Evolutionary conservation across 257 asterid species (phyloP).

Genomic region (Hygrophila difformis): DNA sequence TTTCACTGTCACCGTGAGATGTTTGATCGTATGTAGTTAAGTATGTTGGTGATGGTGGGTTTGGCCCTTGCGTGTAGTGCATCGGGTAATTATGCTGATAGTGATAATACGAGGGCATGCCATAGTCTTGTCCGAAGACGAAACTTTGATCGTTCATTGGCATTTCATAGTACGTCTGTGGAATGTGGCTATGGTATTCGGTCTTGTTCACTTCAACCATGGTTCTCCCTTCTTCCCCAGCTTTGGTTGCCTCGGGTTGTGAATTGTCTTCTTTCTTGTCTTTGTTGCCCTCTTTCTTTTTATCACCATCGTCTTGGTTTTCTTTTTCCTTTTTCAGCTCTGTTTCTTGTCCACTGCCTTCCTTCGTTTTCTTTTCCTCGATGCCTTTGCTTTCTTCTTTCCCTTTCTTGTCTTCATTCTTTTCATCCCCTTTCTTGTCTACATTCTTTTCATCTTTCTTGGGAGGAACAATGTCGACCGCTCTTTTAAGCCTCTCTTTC

Average conservation of each 20-base stretch:
- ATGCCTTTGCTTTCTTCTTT: slow-evolving; percentile 13
- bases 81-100: slow-evolving; percentile 18
- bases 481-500: slow-evolving; percentile 53
- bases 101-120: neutral
- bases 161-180: slow-evolving; percentile 39
- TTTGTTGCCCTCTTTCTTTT: neutral
- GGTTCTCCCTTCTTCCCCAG: slow-evolving; percentile 14
- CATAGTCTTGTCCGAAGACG: neutral
- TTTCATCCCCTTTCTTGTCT: slow-evolving; percentile 22
- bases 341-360: slow-evolving; percentile 14
- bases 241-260: neutral
- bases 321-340: too few species aligned
- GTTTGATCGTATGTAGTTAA: slow-evolving; percentile 9
- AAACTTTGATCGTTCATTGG: slow-evolving; percentile 51
- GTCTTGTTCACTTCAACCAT: slow-evolving; percentile 47
- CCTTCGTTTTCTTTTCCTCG: neutral
- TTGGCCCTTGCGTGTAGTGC: slow-evolving; percentile 48
- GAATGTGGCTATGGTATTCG: slow-evolving; percentile 37
- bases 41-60: slow-evolving; percentile 40
- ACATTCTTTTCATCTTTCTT: slow-evolving; percentile 56
- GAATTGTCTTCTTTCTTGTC: neutral
- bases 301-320: neutral
- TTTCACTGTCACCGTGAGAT: neutral
- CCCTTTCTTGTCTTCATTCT: slow-evolving; percentile 16
- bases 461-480: slow-evolving; percentile 49